phyloP scores from a whole-genome alignment of 1,284 basidiomycete species.

The Cryptococcus floricola region DNA sequence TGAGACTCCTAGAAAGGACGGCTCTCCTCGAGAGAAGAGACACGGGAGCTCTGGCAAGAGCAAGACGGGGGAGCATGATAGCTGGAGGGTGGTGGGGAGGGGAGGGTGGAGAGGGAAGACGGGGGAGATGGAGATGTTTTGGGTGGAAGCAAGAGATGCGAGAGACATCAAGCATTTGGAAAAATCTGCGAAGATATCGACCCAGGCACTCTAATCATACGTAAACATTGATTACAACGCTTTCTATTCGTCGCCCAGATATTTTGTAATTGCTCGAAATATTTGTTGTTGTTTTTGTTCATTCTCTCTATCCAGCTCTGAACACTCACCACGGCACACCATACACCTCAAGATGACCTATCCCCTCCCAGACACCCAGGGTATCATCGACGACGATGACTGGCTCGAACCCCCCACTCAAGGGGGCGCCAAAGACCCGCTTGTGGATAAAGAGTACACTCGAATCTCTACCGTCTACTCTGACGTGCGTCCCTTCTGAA shows the following conservation, averaged over 20 bases:
- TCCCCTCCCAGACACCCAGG: not conserved
- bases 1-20: not conserved
- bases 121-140: too few species aligned
- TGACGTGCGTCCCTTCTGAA: slow-evolving; percentile 34
- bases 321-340: not conserved
- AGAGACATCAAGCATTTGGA: not conserved
- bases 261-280: not conserved
- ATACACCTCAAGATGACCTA: not conserved
- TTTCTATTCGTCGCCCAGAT: not conserved
- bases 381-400: slow-evolving; percentile 32
- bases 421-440: slow-evolving; percentile 35
- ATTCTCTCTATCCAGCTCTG: not conserved
- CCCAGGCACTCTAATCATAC: too few species aligned
- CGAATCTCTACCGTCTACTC: slow-evolving; percentile 41
- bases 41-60: slow-evolving; percentile 8
- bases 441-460: slow-evolving; percentile 44
- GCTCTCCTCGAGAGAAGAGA: slow-evolving; percentile 9
- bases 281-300: not conserved
- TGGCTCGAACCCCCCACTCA: slow-evolving; percentile 36
- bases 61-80: slow-evolving; percentile 15
- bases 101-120: too few species aligned
- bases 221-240: not conserved
- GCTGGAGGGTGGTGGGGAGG: not conserved
- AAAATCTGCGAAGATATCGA: not conserved
- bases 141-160: not conserved